Percentiles rank a stretch among this genome's conserved stretches.
These are phyloP conservation scores for Aspergillus vadensis DNA, from an alignment of 2,329 filamentous ascomycete genomes.

Conservation along the genomic window DNA sequence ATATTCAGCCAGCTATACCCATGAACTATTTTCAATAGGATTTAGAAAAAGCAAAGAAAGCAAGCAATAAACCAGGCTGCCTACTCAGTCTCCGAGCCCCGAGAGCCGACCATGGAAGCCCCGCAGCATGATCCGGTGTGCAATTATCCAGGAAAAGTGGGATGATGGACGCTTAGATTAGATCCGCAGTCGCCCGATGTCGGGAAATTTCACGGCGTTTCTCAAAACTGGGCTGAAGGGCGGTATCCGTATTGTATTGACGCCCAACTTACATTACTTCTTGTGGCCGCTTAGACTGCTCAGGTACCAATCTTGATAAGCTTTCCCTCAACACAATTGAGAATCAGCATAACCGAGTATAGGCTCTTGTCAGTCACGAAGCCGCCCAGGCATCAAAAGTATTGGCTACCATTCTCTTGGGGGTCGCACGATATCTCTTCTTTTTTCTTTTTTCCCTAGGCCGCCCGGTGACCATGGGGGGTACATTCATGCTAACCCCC, in stretches of 20 bases:
- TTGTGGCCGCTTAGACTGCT: background rate
- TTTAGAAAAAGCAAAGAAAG: background rate
- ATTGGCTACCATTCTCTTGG: too few species aligned
- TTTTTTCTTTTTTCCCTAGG: background rate
- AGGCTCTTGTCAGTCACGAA: too few species aligned
- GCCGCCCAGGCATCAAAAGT: background rate
- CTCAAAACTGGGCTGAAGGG: background rate
- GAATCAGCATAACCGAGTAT: too few species aligned
- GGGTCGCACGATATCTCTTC: background rate
- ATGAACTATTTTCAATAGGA: background rate
- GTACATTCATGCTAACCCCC: background rate
- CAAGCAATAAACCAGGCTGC: background rate
- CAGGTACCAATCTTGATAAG: background rate
- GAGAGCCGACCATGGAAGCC: constrained; percentile 4
- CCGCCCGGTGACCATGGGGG: background rate
- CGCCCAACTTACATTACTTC: background rate
- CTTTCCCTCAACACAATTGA: background rate
- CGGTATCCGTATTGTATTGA: background rate
- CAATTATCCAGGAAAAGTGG: constrained; percentile 13
- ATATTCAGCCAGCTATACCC: background rate
- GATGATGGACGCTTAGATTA: constrained; percentile 21
- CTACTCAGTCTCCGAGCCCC: background rate
- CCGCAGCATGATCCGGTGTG: constrained; percentile 8
- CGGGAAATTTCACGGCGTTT: constrained; percentile 14
- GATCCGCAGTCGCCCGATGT: constrained; percentile 29